phyloP scores from a whole-genome alignment of 2,329 filamentous ascomycete species.

The Aspergillus japonicus region DNA sequence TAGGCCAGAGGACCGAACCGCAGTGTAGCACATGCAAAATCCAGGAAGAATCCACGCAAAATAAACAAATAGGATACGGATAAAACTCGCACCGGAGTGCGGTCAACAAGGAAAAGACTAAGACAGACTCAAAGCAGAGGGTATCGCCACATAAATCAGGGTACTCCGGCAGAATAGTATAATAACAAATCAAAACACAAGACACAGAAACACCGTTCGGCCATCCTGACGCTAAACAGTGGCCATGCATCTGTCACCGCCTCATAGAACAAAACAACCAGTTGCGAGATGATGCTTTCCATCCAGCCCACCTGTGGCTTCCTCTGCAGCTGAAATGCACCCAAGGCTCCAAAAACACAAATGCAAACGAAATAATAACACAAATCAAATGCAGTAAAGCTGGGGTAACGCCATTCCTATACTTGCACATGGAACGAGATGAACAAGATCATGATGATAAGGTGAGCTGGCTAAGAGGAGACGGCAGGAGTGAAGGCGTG shows the following conservation, averaged over 20 bases:
- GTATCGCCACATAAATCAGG: slow-evolving; percentile 28
- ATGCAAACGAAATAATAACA: slow-evolving; percentile 11
- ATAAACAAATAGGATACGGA: slow-evolving; percentile 11
- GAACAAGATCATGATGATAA: neutral
- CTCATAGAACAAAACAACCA: slow-evolving; percentile 12
- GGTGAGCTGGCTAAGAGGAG: slow-evolving; percentile 2
- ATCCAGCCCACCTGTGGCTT: slow-evolving; percentile 13
- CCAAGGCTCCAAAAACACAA: slow-evolving; percentile 12
- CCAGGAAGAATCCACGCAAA: slow-evolving; percentile 13
- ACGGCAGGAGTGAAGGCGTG: neutral
- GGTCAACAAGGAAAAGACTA: slow-evolving; percentile 18
- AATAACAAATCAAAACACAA: slow-evolving; percentile 14
- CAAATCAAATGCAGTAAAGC: slow-evolving; percentile 11
- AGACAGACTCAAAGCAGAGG: slow-evolving; percentile 19
- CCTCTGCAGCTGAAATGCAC: slow-evolving; percentile 13
- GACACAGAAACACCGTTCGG: slow-evolving; percentile 2
- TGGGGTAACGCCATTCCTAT: slow-evolving; percentile 22
- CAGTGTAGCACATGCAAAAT: slow-evolving; percentile 4
- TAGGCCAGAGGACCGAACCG: slow-evolving; percentile 6
- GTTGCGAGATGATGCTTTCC: slow-evolving; percentile 10
- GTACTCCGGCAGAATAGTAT: slow-evolving; percentile 18
- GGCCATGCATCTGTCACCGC: slow-evolving; percentile 7
- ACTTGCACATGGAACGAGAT: slow-evolving; percentile 19
- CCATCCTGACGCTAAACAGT: neutral
- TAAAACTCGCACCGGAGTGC: slow-evolving; percentile 15